Conservation (phyloP, 2,329 filamentous ascomycete species). For the Chrysoporthe austroafricana region DNA sequence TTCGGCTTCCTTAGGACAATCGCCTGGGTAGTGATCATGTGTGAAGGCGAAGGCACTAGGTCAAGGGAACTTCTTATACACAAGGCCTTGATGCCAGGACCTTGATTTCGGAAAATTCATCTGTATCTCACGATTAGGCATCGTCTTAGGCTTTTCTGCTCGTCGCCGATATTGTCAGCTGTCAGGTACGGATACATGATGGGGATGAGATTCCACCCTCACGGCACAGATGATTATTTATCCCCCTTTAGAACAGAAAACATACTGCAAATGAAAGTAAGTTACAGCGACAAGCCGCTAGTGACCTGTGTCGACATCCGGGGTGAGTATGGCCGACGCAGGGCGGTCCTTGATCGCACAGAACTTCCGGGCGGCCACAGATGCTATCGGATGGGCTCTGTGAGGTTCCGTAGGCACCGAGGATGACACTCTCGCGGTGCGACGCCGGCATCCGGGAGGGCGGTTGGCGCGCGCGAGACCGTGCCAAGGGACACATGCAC, state of each 20-base stretch:
- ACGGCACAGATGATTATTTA: constrained; percentile 6
- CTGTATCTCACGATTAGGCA: constrained; percentile 24
- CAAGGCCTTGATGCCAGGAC: background rate
- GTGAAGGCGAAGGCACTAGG: background rate
- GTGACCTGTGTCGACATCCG: background rate
- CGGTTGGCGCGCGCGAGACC: too few species aligned
- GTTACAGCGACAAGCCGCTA: background rate
- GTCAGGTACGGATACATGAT: constrained; percentile 16
- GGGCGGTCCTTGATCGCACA: too few species aligned
- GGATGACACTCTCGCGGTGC: too few species aligned
- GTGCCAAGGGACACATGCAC: too few species aligned
- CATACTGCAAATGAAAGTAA: constrained; percentile 14
- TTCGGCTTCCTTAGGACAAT: background rate
- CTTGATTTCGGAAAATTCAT: constrained; percentile 26
- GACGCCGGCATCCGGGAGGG: too few species aligned
- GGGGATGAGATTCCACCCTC: background rate
- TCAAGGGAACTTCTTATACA: constrained; percentile 9
- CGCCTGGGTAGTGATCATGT: background rate
- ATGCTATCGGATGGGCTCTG: too few species aligned
- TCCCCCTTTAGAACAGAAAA: constrained; percentile 5
- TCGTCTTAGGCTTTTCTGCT: constrained; percentile 20
- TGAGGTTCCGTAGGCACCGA: too few species aligned
- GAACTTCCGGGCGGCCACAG: too few species aligned
- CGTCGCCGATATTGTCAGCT: constrained; percentile 24
- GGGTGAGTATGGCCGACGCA: background rate